These are phyloP conservation scores for Nicotiana paniculata DNA, from an alignment of 257 asterid species.

Conservation along the genomic window DNA sequence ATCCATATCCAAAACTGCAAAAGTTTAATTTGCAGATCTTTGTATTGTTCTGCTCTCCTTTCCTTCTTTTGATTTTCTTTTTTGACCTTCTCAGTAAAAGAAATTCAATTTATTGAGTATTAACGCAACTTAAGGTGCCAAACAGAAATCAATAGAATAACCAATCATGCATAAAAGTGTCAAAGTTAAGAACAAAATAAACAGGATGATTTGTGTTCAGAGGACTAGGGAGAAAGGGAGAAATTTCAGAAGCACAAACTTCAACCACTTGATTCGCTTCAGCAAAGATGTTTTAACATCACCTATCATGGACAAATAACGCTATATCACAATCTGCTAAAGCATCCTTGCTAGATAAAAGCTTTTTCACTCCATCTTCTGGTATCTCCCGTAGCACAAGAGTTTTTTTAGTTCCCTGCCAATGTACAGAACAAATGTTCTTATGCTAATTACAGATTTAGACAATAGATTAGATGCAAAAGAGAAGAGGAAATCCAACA, in stretches of 20 bases:
- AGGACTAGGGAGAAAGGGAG: neutral
- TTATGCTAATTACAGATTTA: neutral
- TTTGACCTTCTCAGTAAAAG: too few relatives aligned
- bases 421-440: constrained; percentile 1
- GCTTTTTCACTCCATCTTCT: constrained; percentile 62
- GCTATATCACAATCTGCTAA: constrained; percentile 90
- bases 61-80: too few relatives aligned
- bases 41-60: too few relatives aligned
- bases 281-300: constrained; percentile 12
- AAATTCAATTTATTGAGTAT: too few relatives aligned
- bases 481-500: neutral
- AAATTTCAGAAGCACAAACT: neutral
- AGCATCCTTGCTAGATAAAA: constrained; percentile 65
- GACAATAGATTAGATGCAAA: neutral
- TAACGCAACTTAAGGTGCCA: neutral
- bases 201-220: neutral
- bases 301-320: constrained; percentile 95
- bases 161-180: neutral
- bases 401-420: constrained; percentile 68
- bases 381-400: constrained; percentile 85
- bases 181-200: neutral
- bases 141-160: neutral
- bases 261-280: neutral
- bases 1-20: too few relatives aligned
- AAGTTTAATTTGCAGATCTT: too few relatives aligned